Evolutionary conservation across 176 grass and related monocot species (phyloP), one percentile per base, ranked within the genome.

Genomic region (Rhynchospora breviuscula): DNA sequence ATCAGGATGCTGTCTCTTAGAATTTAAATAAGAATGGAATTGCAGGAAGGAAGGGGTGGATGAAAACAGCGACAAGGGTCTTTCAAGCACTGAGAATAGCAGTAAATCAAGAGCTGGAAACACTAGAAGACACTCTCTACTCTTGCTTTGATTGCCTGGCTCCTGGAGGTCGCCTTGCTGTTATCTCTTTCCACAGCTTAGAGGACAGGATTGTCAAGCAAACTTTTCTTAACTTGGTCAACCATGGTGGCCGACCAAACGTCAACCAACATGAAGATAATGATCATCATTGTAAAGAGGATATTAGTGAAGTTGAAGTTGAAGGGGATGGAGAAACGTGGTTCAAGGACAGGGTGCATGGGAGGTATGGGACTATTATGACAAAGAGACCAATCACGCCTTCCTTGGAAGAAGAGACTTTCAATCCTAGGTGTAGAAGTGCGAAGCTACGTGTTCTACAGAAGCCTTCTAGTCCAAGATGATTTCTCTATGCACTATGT

Each of bases 21-120:
- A 49, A 54, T 83, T 62, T 51, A 81, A 26, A 75, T 40, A 43
- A 63, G 57, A 82, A 7, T 89, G 33, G 83, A 98, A 84, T 15
- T 91, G 45, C 91, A 98, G 92, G 96, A 33, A 86, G 89, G 21
- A 93, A 93, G 63, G 95, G 95, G 60, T 98, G 88, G 95, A 93
- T 98, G 51, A 94, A 98, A 85, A 98, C 89, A 49, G 92, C 96
- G n/a, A 90, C 95, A 22, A 91, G 95, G 77, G 92, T 98, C 63
- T 95, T 93, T 78, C 95, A 95, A 74, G 89, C 89, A 14, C 91
- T 98, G 52, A 93, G 95, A 79, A 98, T 98, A 78, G 89, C 95
- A 64, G 91, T 98, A 90, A 98, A 95, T 56, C 85, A 93, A 75
- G 95, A 95, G 73, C 86, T 95, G 5, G 86, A 12, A 76, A 90